Conservation (phyloP, 1,139 yeast species). For the Lodderomyces theae region DNA sequence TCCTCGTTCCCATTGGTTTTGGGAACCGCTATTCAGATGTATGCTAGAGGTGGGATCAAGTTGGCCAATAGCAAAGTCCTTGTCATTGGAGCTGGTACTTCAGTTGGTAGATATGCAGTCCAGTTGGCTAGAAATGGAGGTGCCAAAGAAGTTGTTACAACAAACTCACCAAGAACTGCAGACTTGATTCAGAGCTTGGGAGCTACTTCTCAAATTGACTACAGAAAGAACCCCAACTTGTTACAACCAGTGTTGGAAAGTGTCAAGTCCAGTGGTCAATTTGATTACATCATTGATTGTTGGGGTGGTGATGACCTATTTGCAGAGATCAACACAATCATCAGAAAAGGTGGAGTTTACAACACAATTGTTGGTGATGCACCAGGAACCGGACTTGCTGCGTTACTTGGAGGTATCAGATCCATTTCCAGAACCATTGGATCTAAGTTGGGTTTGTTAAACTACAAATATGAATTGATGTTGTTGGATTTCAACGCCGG, state of each 20-base stretch:
- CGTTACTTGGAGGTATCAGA: slow-evolving; percentile 1
- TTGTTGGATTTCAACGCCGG: slow-evolving; percentile 6
- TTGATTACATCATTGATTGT: slow-evolving; percentile 35
- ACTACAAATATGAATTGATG: slow-evolving; percentile 14
- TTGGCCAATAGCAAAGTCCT: slow-evolving; percentile 35
- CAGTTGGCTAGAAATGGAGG: slow-evolving; percentile 55
- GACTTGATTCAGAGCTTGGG: slow-evolving; percentile 47
- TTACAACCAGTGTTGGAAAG: slow-evolving; percentile 24
- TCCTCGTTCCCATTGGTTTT: slow-evolving; percentile 57
- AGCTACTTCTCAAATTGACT: slow-evolving; percentile 52
- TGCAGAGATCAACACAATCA: slow-evolving; percentile 22
- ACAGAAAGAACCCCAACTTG: slow-evolving; percentile 30
- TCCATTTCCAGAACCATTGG: slow-evolving; percentile 5
- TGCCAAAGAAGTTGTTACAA: slow-evolving; percentile 46
- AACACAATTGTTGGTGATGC: slow-evolving; percentile 47
- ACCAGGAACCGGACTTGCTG: slow-evolving; percentile 9
- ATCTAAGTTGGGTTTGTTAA: slow-evolving; percentile 14
- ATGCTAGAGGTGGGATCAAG: slow-evolving; percentile 20
- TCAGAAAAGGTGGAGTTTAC: slow-evolving; percentile 41
- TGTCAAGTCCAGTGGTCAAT: slow-evolving; percentile 19
- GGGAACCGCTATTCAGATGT: slow-evolving; percentile 53
- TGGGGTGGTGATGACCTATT: slow-evolving; percentile 27
- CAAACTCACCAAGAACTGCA: slow-evolving; percentile 32
- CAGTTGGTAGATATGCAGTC: slow-evolving; percentile 62
- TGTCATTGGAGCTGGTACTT: slow-evolving; percentile 70